Base-by-base conservation (phyloP, 2,329 filamentous ascomycete genomes). In the Cladosporium sp. region DNA sequence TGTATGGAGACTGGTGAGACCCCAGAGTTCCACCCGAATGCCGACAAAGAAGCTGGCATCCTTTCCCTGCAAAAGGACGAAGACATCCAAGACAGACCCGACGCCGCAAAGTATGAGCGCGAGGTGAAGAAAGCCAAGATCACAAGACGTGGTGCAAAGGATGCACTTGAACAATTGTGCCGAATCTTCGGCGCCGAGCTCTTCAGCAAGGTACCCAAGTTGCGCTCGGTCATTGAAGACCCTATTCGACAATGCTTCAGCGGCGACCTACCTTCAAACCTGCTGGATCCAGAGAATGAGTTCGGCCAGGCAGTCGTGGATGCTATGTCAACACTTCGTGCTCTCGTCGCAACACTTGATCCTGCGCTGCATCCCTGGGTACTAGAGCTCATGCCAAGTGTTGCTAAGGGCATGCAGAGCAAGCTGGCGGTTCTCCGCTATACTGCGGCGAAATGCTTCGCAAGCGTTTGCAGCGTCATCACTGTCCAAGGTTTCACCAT, bases 1-100 rank as follows among this genome's bases (percentile, higher is more conserved):
- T 99, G 94, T 69, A 91, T 97, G 68, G 94, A 99, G 71, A 96
- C 95, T 1, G 93, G 94, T 0, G 95, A 99, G 73, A 99, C 95
- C 0, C 94, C 94, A 0, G 94, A 97, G 68, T 97, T 97, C 71
- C 85, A 87, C 4, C 87, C 89, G 25, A 94, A 97, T 67, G 89
- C 88, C 1, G 73, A 79, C 42, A 87, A 95, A 68, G 89, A 87
- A 45, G 85, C 86, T 62, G 87, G 88, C 13, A 94, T 99, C 57
- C 76, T 99, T 15, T 97, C 94, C 0, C 86, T 99, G 73, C 90
- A 93, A 65, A 99, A 99, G 74, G 94, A 99, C 70, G 94, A 99
- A 74, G 94, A 99, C 68, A 84, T 94, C 44, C 87, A 92, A 63
- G 94, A 99, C 66, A 92, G 97, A 66, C 85, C 89, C 1, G 93